Evolutionary conservation across 352 stramenopile species (phyloP).

Genomic region (Pythium aquatile): DNA sequence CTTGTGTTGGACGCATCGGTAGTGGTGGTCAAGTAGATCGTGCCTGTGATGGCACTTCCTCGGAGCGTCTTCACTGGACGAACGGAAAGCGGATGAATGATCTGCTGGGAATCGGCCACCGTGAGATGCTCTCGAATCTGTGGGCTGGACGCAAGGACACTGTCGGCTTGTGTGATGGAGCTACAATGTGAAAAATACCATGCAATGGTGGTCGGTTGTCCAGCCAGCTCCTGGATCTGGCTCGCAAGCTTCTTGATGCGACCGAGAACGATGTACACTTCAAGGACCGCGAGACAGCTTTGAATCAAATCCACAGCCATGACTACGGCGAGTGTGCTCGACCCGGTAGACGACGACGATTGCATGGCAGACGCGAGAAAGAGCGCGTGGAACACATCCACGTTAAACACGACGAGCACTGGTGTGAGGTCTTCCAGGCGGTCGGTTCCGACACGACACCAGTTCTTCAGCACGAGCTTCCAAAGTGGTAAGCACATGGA

Average conservation of each 20-base stretch:
- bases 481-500: neutral
- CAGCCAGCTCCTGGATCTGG: neutral
- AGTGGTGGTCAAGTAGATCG: too few species aligned
- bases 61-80: too few species aligned
- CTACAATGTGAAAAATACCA: too few species aligned
- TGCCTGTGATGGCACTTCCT: neutral
- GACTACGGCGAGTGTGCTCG: neutral
- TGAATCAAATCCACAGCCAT: conserved; percentile 14
- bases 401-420: conserved; percentile 9
- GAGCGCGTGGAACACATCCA: conserved; percentile 17
- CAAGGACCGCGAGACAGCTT: neutral
- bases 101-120: too few species aligned
- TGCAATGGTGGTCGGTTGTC: neutral
- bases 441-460: neutral
- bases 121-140: too few species aligned
- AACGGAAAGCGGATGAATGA: too few species aligned
- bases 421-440: conserved; percentile 12
- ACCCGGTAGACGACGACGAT: neutral
- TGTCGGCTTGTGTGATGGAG: too few species aligned
- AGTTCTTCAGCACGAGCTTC: conserved; percentile 4
- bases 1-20: too few species aligned
- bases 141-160: too few species aligned
- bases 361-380: conserved; percentile 23
- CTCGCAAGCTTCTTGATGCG: neutral
- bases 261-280: neutral